These are phyloP conservation scores for Wickerhamomyces xylosicus DNA, from an alignment of 805 yeast genomes.

Conservation along the genomic window DNA sequence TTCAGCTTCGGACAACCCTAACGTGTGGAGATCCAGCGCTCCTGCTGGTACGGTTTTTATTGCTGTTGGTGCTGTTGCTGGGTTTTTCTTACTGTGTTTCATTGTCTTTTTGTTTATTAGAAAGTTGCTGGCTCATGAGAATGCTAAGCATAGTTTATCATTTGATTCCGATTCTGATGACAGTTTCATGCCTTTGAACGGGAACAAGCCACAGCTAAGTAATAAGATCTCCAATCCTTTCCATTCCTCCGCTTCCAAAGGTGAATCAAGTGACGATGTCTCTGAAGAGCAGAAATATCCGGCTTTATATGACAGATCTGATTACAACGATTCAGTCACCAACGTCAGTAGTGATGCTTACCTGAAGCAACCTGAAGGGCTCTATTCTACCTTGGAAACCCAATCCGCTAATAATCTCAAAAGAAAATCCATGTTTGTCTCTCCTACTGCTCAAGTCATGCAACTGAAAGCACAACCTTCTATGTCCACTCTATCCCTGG, in stretches of 20 bases:
- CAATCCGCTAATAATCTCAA: slow-evolving; percentile 12
- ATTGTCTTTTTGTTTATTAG: slow-evolving; percentile 41
- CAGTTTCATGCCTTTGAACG: not conserved
- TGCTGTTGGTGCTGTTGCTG: slow-evolving; percentile 64
- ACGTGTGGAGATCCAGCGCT: slow-evolving; percentile 35
- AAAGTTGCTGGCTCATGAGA: slow-evolving; percentile 36
- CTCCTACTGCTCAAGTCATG: slow-evolving; percentile 74
- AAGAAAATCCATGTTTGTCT: slow-evolving; percentile 45
- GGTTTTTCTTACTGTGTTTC: slow-evolving; percentile 43
- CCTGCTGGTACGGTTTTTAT: slow-evolving; percentile 80
- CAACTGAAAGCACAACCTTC: slow-evolving; percentile 21
- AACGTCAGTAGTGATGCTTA: slow-evolving; percentile 9
- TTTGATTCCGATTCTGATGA: slow-evolving; percentile 8
- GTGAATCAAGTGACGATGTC: not conserved
- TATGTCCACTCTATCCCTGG: not conserved
- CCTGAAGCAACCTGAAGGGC: slow-evolving; percentile 5
- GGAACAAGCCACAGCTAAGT: slow-evolving; percentile 6
- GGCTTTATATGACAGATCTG: slow-evolving; percentile 9
- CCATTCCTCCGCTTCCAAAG: slow-evolving; percentile 1
- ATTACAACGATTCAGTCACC: slow-evolving; percentile 4
- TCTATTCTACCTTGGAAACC: not conserved
- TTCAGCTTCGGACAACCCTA: slow-evolving; percentile 52
- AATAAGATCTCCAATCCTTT: slow-evolving; percentile 9
- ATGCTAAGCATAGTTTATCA: slow-evolving; percentile 36
- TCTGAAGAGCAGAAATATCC: slow-evolving; percentile 10